phyloP scores from a whole-genome alignment of 2,329 filamentous ascomycete genomes.

The Dactylonectria macrodidyma region DNA sequence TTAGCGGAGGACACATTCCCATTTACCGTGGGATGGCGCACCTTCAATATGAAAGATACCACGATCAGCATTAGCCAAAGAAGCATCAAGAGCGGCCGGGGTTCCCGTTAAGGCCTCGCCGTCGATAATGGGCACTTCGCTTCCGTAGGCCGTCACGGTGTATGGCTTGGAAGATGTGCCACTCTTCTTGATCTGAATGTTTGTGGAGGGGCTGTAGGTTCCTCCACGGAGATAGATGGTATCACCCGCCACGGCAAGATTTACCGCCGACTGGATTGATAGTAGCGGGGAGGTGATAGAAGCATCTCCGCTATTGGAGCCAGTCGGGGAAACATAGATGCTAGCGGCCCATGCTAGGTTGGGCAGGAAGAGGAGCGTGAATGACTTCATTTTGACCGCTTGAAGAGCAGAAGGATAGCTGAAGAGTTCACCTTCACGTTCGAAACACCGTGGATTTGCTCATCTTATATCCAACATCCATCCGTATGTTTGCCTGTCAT shows the following conservation, averaged over 20 bases:
- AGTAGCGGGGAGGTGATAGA: conserved; percentile 53
- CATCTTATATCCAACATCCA: neutral
- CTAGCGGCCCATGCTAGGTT: conserved; percentile 44
- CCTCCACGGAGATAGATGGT: conserved; percentile 61
- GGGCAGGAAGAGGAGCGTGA: conserved; percentile 13
- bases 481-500: neutral
- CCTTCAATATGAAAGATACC: conserved; percentile 62
- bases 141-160: conserved; percentile 57
- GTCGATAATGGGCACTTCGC: conserved; percentile 60
- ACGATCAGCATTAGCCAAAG: conserved; percentile 56
- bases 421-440: neutral
- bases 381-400: conserved; percentile 17
- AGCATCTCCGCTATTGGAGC: conserved; percentile 55
- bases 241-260: conserved; percentile 61
- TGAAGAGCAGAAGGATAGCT: neutral
- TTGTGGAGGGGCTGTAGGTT: conserved; percentile 59
- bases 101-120: conserved; percentile 55
- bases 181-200: conserved; percentile 62
- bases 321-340: conserved; percentile 61
- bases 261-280: conserved; percentile 62
- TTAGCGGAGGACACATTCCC: too few species aligned
- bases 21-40: too few species aligned
- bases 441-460: neutral
- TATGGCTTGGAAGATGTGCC: conserved; percentile 57
- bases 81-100: conserved; percentile 55